A percentile compares a stretch with the other conserved stretches of the same genome.
Conservation (phyloP, 495 filamentous ascomycete species). For the Aspergillus nidulans region DNA sequence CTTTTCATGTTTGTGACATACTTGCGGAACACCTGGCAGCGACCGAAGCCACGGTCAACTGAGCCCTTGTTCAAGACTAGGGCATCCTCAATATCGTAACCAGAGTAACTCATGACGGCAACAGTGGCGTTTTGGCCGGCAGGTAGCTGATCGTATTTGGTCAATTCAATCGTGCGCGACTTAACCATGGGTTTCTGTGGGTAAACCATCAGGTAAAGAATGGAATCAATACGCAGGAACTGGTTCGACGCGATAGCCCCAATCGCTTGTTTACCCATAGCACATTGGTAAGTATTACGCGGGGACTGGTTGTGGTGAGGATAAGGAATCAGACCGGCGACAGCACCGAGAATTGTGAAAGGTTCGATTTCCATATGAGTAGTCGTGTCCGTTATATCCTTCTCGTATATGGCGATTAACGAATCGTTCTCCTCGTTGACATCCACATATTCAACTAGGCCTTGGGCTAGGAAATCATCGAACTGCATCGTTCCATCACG, state of each 20-base stretch:
- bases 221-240: slow-evolving; percentile 89
- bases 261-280: slow-evolving; percentile 99
- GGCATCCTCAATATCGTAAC: slow-evolving; percentile 99
- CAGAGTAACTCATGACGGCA: slow-evolving; percentile 98
- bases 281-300: slow-evolving; percentile 98
- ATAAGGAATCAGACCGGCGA: slow-evolving; percentile 94
- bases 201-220: slow-evolving; percentile 95
- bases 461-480: slow-evolving; percentile 85
- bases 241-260: slow-evolving; percentile 97
- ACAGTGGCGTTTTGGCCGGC: slow-evolving; percentile 96
- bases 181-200: slow-evolving; percentile 97
- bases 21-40: slow-evolving; percentile 93
- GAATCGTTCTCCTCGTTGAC: slow-evolving; percentile 98
- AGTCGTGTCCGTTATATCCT: slow-evolving; percentile 69
- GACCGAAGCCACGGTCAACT: slow-evolving; percentile 87
- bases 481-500: slow-evolving; percentile 79
- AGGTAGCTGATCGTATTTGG: slow-evolving; percentile 95
- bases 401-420: slow-evolving; percentile 83
- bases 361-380: slow-evolving; percentile 98
- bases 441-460: slow-evolving; percentile 92
- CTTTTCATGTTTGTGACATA: slow-evolving; percentile 72
- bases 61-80: slow-evolving; percentile 95
- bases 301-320: slow-evolving; percentile 99
- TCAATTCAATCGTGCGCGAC: slow-evolving; percentile 90
- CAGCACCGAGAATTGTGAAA: slow-evolving; percentile 95